Evolutionary conservation across 2,329 filamentous ascomycete species (phyloP), one percentile per base, ranked within the genome.

Genomic region (Penicillium occitanis): DNA sequence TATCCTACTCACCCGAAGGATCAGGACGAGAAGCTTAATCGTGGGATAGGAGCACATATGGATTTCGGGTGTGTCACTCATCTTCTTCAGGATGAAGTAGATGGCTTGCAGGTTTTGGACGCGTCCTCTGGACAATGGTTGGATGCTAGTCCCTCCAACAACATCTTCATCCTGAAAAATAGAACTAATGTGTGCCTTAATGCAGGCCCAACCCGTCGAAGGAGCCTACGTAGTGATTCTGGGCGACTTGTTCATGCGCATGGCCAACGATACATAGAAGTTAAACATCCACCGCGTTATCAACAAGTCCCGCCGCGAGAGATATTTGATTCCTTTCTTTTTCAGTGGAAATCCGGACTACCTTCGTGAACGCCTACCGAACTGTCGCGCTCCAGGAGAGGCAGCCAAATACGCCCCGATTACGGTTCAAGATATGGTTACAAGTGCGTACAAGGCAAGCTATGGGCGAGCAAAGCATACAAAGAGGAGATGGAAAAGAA

Each of bases 281-380:
- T 78, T 75, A 0, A 80, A 79, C 59, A 69, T 76, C 13, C 79
- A 81, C 66, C 75, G 79, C 0, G 79, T 81, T 0, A 81, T 82
- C 61, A 81, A 81, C 69, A 73, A 74, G 58, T 76, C 76, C 11
- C 76, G 75, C 0, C 51, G 67, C 8, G 78, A 81, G 66, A 70
- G 79, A 7, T 81, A 81, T 66, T 77, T 74, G 0, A 79, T 81
- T 60, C 78, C 78, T 0, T 79, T 81, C 64, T 81, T 81, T 68
- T 81, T 78, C 66, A 76, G 72, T n/a, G 78, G 79, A 1, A 81
- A 82, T 55, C 79, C 79, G 1, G 79, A 81, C 61, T 81, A 78
- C 65, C 66, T 79, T 7, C 78, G 81, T 57, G 70, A 77, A 65
- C 81, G 80, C 66, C 68, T 82, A 64, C 80, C 80, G 0, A 80